Conservation (phyloP, 768 basidiomycete genomes). For the Hortiboletus campestris region DNA sequence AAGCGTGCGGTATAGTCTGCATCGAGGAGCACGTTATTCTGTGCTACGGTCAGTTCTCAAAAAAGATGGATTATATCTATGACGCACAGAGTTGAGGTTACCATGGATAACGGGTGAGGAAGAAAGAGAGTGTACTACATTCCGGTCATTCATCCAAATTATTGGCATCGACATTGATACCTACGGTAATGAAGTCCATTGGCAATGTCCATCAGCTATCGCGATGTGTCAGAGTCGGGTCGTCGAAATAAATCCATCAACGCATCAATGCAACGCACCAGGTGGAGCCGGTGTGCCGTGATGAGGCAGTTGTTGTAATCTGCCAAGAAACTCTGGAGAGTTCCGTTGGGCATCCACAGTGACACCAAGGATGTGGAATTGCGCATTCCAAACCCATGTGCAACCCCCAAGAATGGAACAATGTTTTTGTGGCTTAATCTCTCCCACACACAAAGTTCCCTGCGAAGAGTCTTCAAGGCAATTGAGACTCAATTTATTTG, state of each 20-base stretch:
- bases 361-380: conserved; percentile 26
- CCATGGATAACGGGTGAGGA: conserved; percentile 6
- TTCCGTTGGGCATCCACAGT: conserved; percentile 30
- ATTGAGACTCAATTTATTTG: background rate
- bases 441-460: conserved; percentile 26
- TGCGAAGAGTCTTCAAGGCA: conserved; percentile 9
- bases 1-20: conserved; percentile 34
- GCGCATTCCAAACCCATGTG: conserved; percentile 23
- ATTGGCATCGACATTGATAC: background rate
- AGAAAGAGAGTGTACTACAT: conserved; percentile 9
- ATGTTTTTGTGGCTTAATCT: conserved; percentile 22
- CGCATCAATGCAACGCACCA: background rate
- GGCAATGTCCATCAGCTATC: conserved; percentile 13
- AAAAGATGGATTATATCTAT: background rate
- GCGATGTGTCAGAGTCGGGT: background rate
- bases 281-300: background rate
- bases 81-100: conserved; percentile 9
- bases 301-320: background rate
- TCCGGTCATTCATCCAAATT: background rate
- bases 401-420: conserved; percentile 25
- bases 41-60: background rate
- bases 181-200: conserved; percentile 12
- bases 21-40: conserved; percentile 19
- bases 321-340: conserved; percentile 20
- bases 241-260: background rate